phyloP scores from a whole-genome alignment of 2,329 filamentous ascomycete species.

The Rhexocercosporidium sp. region DNA sequence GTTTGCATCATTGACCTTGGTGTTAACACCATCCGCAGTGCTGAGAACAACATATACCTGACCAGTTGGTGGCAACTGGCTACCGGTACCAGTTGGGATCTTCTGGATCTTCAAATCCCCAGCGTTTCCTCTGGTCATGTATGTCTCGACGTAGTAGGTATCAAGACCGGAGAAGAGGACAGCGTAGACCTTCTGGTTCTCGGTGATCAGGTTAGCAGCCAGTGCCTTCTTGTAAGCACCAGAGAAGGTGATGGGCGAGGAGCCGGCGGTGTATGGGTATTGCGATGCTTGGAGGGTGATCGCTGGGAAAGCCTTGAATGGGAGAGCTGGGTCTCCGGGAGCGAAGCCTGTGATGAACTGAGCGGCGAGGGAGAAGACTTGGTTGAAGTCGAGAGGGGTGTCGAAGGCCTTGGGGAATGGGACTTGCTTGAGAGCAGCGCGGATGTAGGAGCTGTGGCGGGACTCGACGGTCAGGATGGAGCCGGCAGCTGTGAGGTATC shows the following conservation, averaged over 20 bases:
- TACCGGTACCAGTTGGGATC: conserved; percentile 26
- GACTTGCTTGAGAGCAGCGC: conserved; percentile 51
- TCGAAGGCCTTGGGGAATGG: conserved; percentile 67
- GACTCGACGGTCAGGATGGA: conserved; percentile 69
- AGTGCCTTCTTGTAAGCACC: conserved; percentile 34
- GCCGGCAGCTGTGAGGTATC: conserved; percentile 64
- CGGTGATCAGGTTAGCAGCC: conserved; percentile 18
- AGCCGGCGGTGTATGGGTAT: conserved; percentile 32
- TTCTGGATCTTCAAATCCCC: conserved; percentile 33
- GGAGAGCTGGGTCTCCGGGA: conserved; percentile 54
- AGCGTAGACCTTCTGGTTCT: conserved; percentile 32
- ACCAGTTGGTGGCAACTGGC: conserved; percentile 36
- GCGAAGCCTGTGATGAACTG: conserved; percentile 65
- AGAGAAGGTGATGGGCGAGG: conserved; percentile 31
- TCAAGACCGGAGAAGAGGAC: conserved; percentile 39
- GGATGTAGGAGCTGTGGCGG: conserved; percentile 67
- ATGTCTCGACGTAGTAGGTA: conserved; percentile 34
- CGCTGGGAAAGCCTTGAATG: conserved; percentile 64
- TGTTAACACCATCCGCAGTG: conserved; percentile 42
- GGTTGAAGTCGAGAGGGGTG: conserved; percentile 59
- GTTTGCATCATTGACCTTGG: conserved; percentile 44
- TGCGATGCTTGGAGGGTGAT: conserved; percentile 43
- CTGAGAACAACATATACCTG: conserved; percentile 49
- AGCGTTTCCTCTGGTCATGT: conserved; percentile 24
- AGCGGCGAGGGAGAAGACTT: conserved; percentile 68